These are phyloP conservation scores for Penicillium verhagenii DNA, from an alignment of 495 filamentous ascomycete species.

Conservation along the genomic window DNA sequence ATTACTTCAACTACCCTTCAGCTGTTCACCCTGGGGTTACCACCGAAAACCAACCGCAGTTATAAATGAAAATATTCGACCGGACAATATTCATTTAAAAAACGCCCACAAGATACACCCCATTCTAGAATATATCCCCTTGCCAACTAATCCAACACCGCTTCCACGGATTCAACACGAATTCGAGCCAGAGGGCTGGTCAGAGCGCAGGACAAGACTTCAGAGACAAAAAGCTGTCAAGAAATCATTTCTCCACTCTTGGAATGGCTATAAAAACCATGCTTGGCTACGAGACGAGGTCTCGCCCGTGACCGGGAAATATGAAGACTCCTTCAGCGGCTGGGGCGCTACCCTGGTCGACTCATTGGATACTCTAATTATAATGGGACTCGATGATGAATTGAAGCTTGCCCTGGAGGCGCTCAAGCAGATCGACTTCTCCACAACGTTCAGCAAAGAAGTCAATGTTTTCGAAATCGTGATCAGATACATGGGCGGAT, in stretches of 20 bases:
- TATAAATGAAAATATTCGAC: constrained; percentile 4
- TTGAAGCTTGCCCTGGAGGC: constrained; percentile 58
- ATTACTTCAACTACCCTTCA: constrained; percentile 30
- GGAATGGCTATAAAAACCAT: constrained; percentile 71
- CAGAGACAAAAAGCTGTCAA: constrained; percentile 59
- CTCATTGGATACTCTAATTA: constrained; percentile 60
- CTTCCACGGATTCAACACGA: constrained; percentile 54
- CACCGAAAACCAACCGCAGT: constrained; percentile 13
- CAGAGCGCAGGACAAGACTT: constrained; percentile 35
- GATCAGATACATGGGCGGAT: constrained; percentile 82
- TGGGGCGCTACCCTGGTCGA: constrained; percentile 64
- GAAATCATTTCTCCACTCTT: constrained; percentile 65
- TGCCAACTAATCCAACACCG: constrained; percentile 43
- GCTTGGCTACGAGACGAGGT: constrained; percentile 84
- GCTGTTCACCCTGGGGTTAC: constrained; percentile 7
- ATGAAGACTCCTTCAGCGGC: constrained; percentile 55
- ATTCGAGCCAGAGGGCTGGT: constrained; percentile 46
- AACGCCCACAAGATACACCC: constrained; percentile 48
- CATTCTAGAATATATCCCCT: constrained; percentile 46
- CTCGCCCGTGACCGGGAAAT: constrained; percentile 58
- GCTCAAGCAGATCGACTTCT: constrained; percentile 55
- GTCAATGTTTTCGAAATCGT: constrained; percentile 88
- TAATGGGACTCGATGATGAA: constrained; percentile 61
- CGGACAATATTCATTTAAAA: constrained; percentile 39
- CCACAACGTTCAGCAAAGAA: constrained; percentile 41